Conservation (phyloP, 768 basidiomycete genomes). For the Trametes sanguinea region DNA sequence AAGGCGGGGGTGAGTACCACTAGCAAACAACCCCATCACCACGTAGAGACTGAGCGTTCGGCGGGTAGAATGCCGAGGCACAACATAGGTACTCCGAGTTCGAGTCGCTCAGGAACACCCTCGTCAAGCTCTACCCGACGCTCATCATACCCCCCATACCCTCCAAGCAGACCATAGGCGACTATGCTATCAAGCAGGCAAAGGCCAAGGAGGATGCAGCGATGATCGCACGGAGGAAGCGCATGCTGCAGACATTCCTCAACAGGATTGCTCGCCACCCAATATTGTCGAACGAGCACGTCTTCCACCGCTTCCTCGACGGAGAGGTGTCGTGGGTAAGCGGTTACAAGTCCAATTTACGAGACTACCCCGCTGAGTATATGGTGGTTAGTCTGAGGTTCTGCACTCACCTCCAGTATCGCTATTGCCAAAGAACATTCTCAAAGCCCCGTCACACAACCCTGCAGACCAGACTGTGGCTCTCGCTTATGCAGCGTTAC, state of each 20-base stretch:
- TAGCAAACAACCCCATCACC: constrained; percentile 6
- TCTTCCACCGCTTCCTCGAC: constrained; percentile 94
- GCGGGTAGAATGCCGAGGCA: constrained; percentile 69
- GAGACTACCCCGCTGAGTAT: neutral
- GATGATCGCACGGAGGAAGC: constrained; percentile 88
- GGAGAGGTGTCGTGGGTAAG: constrained; percentile 95
- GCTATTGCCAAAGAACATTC: constrained; percentile 89
- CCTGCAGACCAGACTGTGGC: constrained; percentile 80
- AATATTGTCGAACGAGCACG: constrained; percentile 94
- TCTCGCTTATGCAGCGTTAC: constrained; percentile 78
- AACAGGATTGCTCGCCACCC: constrained; percentile 89
- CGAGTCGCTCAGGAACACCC: constrained; percentile 82
- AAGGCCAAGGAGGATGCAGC: constrained; percentile 96
- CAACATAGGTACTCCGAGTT: constrained; percentile 97
- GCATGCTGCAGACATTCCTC: constrained; percentile 94
- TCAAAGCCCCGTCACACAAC: constrained; percentile 94
- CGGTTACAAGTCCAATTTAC: constrained; percentile 1
- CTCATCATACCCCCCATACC: constrained; percentile 97
- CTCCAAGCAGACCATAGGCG: constrained; percentile 91
- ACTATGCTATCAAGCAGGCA: constrained; percentile 95
- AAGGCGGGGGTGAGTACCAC: constrained; percentile 69
- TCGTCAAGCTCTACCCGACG: constrained; percentile 90
- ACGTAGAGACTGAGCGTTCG: constrained; percentile 12
- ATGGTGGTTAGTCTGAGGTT: constrained; percentile 73
- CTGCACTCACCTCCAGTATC: constrained; percentile 91